Conservation (phyloP, 352 stramenopile species). For the Globisporangium yorkense region DNA sequence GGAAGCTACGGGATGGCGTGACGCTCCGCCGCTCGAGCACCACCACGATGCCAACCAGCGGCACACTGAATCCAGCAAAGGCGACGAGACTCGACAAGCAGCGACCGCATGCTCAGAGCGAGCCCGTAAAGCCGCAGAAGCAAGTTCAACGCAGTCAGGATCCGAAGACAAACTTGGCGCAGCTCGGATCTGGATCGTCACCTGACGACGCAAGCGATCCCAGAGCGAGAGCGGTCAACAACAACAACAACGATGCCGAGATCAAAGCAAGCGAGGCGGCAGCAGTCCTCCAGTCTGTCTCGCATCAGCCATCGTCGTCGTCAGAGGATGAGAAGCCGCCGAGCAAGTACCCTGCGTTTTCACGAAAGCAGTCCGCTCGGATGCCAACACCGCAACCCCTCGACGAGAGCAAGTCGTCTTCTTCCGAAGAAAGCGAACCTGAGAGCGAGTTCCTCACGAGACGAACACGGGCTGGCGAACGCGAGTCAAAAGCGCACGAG, state of each 20-base stretch:
- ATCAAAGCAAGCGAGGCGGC: neutral
- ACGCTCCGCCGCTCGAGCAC: slow-evolving; percentile 22
- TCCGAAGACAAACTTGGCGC: neutral
- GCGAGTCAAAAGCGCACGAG: neutral
- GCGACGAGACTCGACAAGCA: neutral
- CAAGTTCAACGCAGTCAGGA: neutral
- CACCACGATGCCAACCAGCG: neutral
- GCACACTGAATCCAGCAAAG: neutral
- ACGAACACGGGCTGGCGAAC: neutral
- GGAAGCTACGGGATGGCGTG: slow-evolving; percentile 50
- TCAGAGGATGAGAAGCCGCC: slow-evolving; percentile 6
- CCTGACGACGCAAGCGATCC: neutral
- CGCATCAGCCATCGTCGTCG: neutral
- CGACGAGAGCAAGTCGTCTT: neutral
- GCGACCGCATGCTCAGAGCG: slow-evolving; percentile 11
- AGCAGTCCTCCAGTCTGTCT: neutral
- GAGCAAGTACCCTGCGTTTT: slow-evolving; percentile 8
- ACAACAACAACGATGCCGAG: slow-evolving; percentile 2
- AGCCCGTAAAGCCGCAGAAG: slow-evolving; percentile 2
- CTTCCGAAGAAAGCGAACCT: neutral
- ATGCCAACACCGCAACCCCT: neutral
- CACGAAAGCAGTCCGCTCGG: slow-evolving; percentile 1
- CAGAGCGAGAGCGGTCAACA: neutral
- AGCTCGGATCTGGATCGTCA: too few relatives aligned
- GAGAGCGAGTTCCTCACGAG: neutral